phyloP scores from a whole-genome alignment of 1,284 basidiomycete genomes.

The Gymnopus androsaceus region DNA sequence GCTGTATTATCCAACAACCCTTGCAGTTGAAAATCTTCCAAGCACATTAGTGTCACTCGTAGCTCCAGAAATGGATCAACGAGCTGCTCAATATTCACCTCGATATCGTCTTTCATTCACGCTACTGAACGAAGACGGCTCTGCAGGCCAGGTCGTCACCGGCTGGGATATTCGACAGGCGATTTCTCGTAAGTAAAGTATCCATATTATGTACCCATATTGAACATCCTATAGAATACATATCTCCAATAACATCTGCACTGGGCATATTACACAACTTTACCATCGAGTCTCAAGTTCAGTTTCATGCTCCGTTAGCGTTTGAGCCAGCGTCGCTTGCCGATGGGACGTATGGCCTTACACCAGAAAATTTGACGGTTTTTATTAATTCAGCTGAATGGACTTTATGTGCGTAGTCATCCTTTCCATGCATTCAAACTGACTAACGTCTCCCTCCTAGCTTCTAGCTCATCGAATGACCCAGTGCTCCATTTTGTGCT shows the following conservation, averaged over 20 bases:
- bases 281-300: slow-evolving; percentile 91
- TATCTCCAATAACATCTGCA: slow-evolving; percentile 65
- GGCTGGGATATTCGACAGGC: slow-evolving; percentile 75
- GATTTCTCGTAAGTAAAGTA: slow-evolving; percentile 59
- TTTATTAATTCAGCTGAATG: slow-evolving; percentile 97
- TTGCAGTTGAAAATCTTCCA: not conserved
- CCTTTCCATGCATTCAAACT: slow-evolving; percentile 2
- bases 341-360: slow-evolving; percentile 55
- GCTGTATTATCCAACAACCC: not conserved
- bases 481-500: slow-evolving; percentile 92
- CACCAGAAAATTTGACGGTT: slow-evolving; percentile 80
- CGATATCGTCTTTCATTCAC: slow-evolving; percentile 82
- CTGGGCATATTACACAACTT: slow-evolving; percentile 82
- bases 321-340: slow-evolving; percentile 63
- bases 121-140: slow-evolving; percentile 84
- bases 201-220: no score
- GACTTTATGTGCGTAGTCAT: slow-evolving; percentile 72
- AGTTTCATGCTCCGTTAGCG: slow-evolving; percentile 88
- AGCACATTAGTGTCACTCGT: slow-evolving; percentile 45
- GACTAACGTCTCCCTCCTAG: slow-evolving; percentile 36
- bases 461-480: slow-evolving; percentile 83
- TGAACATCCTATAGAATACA: slow-evolving; percentile 52
- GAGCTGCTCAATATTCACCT: slow-evolving; percentile 73
- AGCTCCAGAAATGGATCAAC: slow-evolving; percentile 53
- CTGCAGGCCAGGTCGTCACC: slow-evolving; percentile 59